Base-by-base conservation (phyloP, 257 asterid species). In the Solanum sparsipilum region DNA sequence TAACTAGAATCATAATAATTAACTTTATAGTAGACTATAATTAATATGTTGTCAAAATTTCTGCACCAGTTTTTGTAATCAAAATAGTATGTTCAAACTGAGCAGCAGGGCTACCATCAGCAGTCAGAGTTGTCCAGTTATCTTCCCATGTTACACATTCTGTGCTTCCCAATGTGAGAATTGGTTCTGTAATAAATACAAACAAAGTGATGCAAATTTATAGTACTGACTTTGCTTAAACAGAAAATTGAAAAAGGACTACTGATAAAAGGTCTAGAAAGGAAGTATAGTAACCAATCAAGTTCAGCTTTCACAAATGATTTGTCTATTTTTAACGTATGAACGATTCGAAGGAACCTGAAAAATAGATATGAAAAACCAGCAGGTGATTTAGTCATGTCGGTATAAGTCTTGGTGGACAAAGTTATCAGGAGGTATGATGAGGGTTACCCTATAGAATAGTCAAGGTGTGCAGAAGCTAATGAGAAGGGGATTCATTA, bases 101-200 rank as follows among this genome's bases (percentile, higher is more conserved):
- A 8, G 99, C 99, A 12, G 98, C 98, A 34, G 98, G 98, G 92
- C 96, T 92, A 85, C 99, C 98, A 91, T 96, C 98, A 13, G 98
- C 98, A 39, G 99, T 95, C 86, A 97, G 94, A 82, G 98, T 94
- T 73, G 99, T 97, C 99, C 98, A 97, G 90, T 97, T 97, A 93
- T 97, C 99, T 90, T 97, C 96, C 99, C 99, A 96, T 27, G 98
- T 96, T 85, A 92, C 75, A 92, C 97, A 97, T 31, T 95, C 96
- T 25, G 93, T 94, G 29, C 92, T 94, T 91, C 99, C 98, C 92
- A 95, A 72, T 73, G 98, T 95, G 79, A 97, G 94, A 88, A 97
- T 96, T 63, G 99, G 99, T 88, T 96, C 99, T 96, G 98, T 91
- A 93, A 86, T 25, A 83, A 71, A 52, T 58, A 31, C 71, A 83